Evolutionary conservation across 768 basidiomycete species (phyloP).

Genomic region (Leccinum disarticulatum): DNA sequence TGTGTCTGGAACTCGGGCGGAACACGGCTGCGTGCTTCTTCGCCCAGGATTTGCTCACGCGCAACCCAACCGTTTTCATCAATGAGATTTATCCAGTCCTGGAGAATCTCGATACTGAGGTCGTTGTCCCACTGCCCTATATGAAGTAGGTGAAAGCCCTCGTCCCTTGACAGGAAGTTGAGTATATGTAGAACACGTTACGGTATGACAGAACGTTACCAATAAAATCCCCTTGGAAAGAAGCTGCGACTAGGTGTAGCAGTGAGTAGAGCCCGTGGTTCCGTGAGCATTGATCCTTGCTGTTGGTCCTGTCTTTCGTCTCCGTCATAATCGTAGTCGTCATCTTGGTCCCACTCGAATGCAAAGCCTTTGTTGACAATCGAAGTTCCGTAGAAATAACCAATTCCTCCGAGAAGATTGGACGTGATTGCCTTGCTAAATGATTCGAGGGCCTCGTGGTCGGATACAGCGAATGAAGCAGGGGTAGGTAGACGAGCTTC

Average conservation of each 20-base stretch:
- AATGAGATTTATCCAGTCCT: constrained; percentile 86
- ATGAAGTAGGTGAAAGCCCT: constrained; percentile 92
- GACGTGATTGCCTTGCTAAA: constrained; percentile 91
- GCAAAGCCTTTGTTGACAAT: constrained; percentile 84
- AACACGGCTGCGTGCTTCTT: constrained; percentile 94
- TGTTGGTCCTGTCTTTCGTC: constrained; percentile 37
- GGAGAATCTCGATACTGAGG: constrained; percentile 85
- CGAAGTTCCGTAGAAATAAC: constrained; percentile 91
- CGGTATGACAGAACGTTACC: constrained; percentile 45
- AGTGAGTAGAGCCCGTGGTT: constrained; percentile 76
- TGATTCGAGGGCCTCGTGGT: constrained; percentile 48
- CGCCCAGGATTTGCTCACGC: constrained; percentile 93
- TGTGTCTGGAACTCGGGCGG: constrained; percentile 90
- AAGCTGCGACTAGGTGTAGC: constrained; percentile 96
- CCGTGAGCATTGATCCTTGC: constrained; percentile 65
- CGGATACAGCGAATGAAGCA: constrained; percentile 48
- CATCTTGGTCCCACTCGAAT: constrained; percentile 88
- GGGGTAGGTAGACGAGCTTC: constrained; percentile 67
- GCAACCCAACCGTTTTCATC: constrained; percentile 97
- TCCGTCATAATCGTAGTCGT: constrained; percentile 40
- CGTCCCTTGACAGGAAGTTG: constrained; percentile 62
- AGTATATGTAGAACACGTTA: neutral
- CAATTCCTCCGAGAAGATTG: constrained; percentile 89
- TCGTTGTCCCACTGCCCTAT: constrained; percentile 94
- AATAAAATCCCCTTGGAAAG: constrained; percentile 97